phyloP scores from a whole-genome alignment of 2,329 filamentous ascomycete genomes.

The Celoporthe dispersa region DNA sequence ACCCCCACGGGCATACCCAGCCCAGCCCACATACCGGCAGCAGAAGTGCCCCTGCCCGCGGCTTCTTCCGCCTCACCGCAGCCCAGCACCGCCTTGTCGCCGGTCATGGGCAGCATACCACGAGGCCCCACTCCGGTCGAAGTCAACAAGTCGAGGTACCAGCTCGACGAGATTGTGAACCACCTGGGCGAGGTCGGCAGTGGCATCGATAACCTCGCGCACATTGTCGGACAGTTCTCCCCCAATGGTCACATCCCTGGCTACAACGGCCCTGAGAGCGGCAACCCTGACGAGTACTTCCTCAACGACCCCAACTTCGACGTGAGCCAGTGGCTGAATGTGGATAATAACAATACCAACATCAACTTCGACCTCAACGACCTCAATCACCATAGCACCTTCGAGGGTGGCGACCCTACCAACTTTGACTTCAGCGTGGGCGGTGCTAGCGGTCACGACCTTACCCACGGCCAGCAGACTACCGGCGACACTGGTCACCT shows the following conservation, averaged over 20 bases:
- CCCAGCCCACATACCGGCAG: conserved; percentile 45
- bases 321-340: conserved; percentile 46
- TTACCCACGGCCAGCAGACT: not conserved
- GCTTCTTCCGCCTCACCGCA: conserved; percentile 50
- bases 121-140: conserved; percentile 20
- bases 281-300: conserved; percentile 37
- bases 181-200: conserved; percentile 35
- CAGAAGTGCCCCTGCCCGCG: conserved; percentile 50
- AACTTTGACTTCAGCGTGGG: conserved; percentile 27
- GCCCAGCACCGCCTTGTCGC: conserved; percentile 69
- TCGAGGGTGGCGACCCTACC: conserved; percentile 30
- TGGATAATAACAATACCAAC: conserved; percentile 49
- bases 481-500: not conserved
- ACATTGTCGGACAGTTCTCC: conserved; percentile 19
- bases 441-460: not conserved
- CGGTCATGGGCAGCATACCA: conserved; percentile 49
- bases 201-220: conserved; percentile 37
- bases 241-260: conserved; percentile 25
- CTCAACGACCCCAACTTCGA: conserved; percentile 51
- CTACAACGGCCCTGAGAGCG: conserved; percentile 7
- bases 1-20: conserved; percentile 29
- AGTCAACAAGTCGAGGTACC: conserved; percentile 5
- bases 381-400: conserved; percentile 39
- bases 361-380: conserved; percentile 54
- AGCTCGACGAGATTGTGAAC: conserved; percentile 72